These are phyloP conservation scores for Coemansia sp. DNA, from an alignment of 192 early-diverging fungal genomes.

Conservation along the genomic window DNA sequence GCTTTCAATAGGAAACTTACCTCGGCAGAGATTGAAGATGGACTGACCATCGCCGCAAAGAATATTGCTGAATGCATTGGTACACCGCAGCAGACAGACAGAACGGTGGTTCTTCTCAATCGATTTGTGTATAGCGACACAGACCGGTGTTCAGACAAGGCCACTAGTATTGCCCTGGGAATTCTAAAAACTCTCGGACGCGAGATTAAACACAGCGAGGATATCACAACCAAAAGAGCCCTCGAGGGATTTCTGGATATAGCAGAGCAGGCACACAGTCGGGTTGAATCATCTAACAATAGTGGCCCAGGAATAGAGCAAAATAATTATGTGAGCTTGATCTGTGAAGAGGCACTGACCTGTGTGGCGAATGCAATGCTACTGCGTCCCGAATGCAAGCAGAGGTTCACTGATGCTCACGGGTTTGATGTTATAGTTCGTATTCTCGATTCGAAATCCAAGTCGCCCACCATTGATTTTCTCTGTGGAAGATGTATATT, in stretches of 20 bases:
- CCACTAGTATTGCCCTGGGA: constrained; percentile 22
- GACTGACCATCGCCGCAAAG: constrained; percentile 18
- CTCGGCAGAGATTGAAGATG: constrained; percentile 14
- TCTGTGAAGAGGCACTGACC: constrained; percentile 40
- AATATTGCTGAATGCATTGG: constrained; percentile 3
- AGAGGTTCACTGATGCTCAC: constrained; percentile 9
- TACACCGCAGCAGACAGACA: neutral
- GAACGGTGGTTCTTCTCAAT: constrained; percentile 11
- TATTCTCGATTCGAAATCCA: constrained; percentile 1
- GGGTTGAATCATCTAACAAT: neutral
- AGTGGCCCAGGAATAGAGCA: neutral
- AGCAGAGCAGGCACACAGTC: constrained; percentile 1
- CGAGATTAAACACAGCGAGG: constrained; percentile 10
- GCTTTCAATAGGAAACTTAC: neutral
- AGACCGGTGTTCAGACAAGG: constrained; percentile 24
- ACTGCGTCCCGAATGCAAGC: constrained; percentile 19
- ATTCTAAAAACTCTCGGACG: constrained; percentile 37
- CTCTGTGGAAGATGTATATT: constrained; percentile 41
- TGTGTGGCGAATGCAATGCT: constrained; percentile 50
- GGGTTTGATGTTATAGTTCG: constrained; percentile 7
- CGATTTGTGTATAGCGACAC: constrained; percentile 31
- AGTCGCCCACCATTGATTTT: constrained; percentile 11
- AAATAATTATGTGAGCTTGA: neutral
- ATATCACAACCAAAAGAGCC: constrained; percentile 18
- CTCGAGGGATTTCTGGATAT: constrained; percentile 20